Percentiles rank a stretch among this genome's conserved stretches.
phyloP scores from a whole-genome alignment of 1,284 basidiomycete species.

The Irpex sp. region DNA sequence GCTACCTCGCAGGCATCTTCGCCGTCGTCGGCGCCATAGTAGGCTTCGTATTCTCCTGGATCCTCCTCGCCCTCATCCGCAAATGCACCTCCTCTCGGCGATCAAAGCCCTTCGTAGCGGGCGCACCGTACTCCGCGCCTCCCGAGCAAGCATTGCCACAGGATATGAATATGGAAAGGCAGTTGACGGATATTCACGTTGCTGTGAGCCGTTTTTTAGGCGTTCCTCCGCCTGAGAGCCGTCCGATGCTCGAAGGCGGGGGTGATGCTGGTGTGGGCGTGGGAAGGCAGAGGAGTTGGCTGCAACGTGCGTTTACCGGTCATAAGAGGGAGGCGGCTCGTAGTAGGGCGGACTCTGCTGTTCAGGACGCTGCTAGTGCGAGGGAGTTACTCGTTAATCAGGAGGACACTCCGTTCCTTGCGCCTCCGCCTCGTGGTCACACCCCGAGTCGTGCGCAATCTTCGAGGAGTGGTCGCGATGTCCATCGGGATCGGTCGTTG shows the following conservation, averaged over 20 bases:
- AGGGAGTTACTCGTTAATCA: background rate
- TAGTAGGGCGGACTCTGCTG: background rate
- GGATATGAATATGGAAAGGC: slow-evolving; percentile 5
- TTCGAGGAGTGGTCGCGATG: background rate
- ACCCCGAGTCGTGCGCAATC: slow-evolving; percentile 1
- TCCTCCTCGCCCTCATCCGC: slow-evolving; percentile 22
- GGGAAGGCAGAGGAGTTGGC: background rate
- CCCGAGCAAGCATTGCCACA: slow-evolving; percentile 18
- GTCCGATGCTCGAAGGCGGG: slow-evolving; percentile 1
- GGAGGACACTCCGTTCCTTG: slow-evolving; percentile 26
- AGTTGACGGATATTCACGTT: background rate
- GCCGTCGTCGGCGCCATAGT: slow-evolving; percentile 31
- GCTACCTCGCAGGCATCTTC: slow-evolving; percentile 40
- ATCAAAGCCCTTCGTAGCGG: slow-evolving; percentile 26
- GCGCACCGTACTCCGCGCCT: slow-evolving; percentile 34
- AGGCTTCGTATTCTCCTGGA: slow-evolving; percentile 28
- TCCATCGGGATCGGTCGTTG: background rate
- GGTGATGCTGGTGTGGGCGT: background rate
- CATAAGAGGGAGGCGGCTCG: slow-evolving; percentile 1
- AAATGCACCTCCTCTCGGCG: slow-evolving; percentile 9
- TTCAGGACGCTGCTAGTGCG: background rate
- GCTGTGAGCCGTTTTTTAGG: slow-evolving; percentile 17
- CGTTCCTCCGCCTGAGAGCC: slow-evolving; percentile 20
- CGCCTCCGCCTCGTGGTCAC: slow-evolving; percentile 5
- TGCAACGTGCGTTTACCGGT: slow-evolving; percentile 2